Evolutionary conservation across 495 filamentous ascomycete genomes (phyloP).

Genomic region (Astrothelium subdiscretum): DNA sequence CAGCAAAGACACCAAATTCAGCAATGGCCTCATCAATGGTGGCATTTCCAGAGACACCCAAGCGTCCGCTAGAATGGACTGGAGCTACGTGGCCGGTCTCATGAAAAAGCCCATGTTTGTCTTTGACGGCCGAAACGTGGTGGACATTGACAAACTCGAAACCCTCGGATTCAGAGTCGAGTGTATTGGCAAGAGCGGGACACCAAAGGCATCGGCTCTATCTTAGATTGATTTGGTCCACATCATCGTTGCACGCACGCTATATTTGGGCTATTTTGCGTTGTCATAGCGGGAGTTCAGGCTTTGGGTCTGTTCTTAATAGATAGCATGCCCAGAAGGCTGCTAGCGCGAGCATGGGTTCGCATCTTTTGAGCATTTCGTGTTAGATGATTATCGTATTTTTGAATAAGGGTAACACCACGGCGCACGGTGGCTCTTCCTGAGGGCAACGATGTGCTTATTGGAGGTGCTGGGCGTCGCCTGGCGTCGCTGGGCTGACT

Average conservation of each 20-base stretch:
- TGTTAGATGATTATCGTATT: not conserved
- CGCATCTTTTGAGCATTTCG: not conserved
- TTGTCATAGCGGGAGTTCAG: not conserved
- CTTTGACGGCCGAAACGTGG: slow-evolving; percentile 57
- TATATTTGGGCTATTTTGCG: not conserved
- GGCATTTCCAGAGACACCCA: slow-evolving; percentile 3
- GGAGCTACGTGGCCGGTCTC: slow-evolving; percentile 36
- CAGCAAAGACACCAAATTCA: slow-evolving; percentile 22
- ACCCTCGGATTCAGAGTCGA: slow-evolving; percentile 46
- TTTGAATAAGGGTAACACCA: too few species aligned
- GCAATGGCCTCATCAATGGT: not conserved
- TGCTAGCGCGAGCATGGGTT: not conserved
- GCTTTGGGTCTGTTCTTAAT: not conserved
- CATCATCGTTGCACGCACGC: not conserved
- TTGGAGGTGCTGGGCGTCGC: too few species aligned
- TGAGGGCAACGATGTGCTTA: too few species aligned
- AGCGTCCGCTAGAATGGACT: slow-evolving; percentile 33
- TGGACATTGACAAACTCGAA: slow-evolving; percentile 45
- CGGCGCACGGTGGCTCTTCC: too few species aligned
- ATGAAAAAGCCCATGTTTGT: slow-evolving; percentile 60
- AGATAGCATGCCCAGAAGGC: not conserved
- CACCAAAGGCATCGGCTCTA: not conserved
- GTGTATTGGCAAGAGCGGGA: slow-evolving; percentile 32
- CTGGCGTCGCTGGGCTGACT: too few species aligned
- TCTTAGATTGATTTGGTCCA: not conserved